phyloP scores from a whole-genome alignment of 768 basidiomycete genomes.

The Leccinum fibrillosum region DNA sequence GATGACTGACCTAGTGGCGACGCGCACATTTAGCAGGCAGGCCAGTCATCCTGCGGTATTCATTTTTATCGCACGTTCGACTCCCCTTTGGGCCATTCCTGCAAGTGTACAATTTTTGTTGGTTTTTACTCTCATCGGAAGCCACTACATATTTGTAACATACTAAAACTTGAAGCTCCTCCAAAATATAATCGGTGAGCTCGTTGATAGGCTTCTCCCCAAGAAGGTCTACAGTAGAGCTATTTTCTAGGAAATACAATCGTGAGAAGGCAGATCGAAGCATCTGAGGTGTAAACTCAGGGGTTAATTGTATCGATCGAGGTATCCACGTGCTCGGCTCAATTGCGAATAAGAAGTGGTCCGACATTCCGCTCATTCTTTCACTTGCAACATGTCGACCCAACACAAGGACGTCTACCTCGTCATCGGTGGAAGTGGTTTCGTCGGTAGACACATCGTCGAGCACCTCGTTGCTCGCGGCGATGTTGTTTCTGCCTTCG shows the following conservation, averaged over 20 bases:
- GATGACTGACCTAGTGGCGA: slow-evolving; percentile 7
- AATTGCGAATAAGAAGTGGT: slow-evolving; percentile 8
- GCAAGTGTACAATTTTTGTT: too few relatives aligned
- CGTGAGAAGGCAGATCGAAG: too few relatives aligned
- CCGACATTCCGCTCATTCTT: not conserved
- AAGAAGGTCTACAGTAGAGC: too few relatives aligned
- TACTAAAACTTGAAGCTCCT: too few relatives aligned
- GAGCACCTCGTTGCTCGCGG: slow-evolving; percentile 76
- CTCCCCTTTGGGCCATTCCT: not conserved
- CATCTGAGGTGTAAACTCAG: not conserved
- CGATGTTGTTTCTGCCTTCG: slow-evolving; percentile 82
- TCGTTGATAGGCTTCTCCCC: too few relatives aligned
- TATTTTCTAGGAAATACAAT: too few relatives aligned
- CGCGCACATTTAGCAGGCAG: not conserved
- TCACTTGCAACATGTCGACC: slow-evolving; percentile 12
- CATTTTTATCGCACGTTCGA: slow-evolving; percentile 3
- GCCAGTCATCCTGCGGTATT: not conserved
- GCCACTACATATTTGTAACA: too few relatives aligned
- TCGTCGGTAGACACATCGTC: slow-evolving; percentile 89
- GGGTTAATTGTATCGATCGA: not conserved
- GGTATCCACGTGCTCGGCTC: slow-evolving; percentile 6
- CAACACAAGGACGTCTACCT: slow-evolving; percentile 65
- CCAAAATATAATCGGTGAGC: too few relatives aligned
- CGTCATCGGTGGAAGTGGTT: slow-evolving; percentile 93
- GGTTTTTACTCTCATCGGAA: too few relatives aligned